phyloP scores from a whole-genome alignment of 148 eudicot species.

The Diospyros lotus region DNA sequence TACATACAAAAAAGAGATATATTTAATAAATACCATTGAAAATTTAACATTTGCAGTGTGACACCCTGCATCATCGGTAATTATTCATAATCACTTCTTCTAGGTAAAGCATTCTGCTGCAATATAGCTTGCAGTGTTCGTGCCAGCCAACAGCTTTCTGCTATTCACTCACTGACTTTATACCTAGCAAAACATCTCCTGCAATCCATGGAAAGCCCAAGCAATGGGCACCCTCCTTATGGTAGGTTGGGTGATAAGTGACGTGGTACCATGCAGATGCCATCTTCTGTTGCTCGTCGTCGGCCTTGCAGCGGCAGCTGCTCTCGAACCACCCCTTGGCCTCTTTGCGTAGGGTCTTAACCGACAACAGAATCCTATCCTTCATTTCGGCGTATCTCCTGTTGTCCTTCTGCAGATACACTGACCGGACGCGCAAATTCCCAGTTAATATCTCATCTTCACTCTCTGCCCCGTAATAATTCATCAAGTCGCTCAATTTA shows the following conservation, averaged over 20 bases:
- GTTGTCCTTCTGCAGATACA: conserved; percentile 67
- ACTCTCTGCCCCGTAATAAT: conserved; percentile 57
- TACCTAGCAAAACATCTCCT: conserved; percentile 57
- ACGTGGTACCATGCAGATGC: conserved; percentile 97
- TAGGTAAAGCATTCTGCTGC: no score
- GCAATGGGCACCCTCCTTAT: conserved; percentile 53
- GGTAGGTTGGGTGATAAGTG: conserved; percentile 63
- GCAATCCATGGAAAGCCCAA: conserved; percentile 88
- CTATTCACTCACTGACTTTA: conserved; percentile 52
- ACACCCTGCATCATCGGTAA: no score
- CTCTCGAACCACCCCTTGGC: conserved; percentile 71
- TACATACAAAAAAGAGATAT: no score
- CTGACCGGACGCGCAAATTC: conserved; percentile 47
- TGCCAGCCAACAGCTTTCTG: conserved; percentile 10
- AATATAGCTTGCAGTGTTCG: no score
- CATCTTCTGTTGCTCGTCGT: conserved; percentile 44
- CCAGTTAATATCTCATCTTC: conserved; percentile 87
- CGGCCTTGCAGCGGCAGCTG: conserved; percentile 44
- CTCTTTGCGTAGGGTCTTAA: conserved; percentile 64
- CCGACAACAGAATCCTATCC: conserved; percentile 68
- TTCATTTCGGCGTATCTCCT: conserved; percentile 66
- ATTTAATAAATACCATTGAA: no score
- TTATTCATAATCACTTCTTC: no score
- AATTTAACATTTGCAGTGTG: no score
- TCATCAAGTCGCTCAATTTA: conserved; percentile 51